phyloP scores from a whole-genome alignment of 1,139 yeast species.

The Blastobotrys buckinghamii region DNA sequence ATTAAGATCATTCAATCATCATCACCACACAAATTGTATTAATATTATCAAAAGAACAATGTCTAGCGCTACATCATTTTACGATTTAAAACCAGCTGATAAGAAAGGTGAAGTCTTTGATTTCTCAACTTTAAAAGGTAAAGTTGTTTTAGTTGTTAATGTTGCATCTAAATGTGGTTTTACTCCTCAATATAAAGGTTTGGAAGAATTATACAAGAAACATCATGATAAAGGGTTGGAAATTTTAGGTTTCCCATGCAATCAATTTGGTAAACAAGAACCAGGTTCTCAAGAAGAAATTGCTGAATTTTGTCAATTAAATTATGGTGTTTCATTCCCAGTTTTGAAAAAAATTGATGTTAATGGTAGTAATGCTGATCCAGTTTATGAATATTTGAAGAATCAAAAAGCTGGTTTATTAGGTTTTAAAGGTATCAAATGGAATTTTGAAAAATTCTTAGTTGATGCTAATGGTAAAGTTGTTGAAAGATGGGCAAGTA shows the following conservation, averaged over 20 bases:
- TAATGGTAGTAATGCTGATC: conserved; percentile 75
- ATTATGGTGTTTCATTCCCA: conserved; percentile 85
- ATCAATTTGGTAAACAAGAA: conserved; percentile 88
- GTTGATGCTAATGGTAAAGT: conserved; percentile 69
- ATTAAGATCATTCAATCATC: not conserved
- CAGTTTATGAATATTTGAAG: conserved; percentile 76
- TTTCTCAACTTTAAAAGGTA: conserved; percentile 69
- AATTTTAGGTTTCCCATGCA: conserved; percentile 87
- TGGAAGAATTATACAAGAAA: conserved; percentile 76
- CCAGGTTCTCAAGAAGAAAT: conserved; percentile 69
- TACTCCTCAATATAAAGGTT: conserved; percentile 65
- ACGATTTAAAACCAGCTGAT: conserved; percentile 53
- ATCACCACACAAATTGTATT: not conserved
- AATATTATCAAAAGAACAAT: conserved; percentile 8
- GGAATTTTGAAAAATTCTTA: conserved; percentile 95
- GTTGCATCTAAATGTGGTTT: conserved; percentile 75
- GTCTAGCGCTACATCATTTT: conserved; percentile 37
- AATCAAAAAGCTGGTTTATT: conserved; percentile 53
- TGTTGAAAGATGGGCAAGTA: conserved; percentile 60
- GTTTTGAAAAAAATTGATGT: conserved; percentile 82
- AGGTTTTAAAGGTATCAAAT: conserved; percentile 77
- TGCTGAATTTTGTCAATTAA: conserved; percentile 53
- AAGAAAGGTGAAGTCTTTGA: conserved; percentile 57
- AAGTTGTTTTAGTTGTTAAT: conserved; percentile 85
- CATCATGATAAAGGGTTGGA: conserved; percentile 70